phyloP scores from a whole-genome alignment of 2,329 filamentous ascomycete species.

The Nigrospora osmanthi region DNA sequence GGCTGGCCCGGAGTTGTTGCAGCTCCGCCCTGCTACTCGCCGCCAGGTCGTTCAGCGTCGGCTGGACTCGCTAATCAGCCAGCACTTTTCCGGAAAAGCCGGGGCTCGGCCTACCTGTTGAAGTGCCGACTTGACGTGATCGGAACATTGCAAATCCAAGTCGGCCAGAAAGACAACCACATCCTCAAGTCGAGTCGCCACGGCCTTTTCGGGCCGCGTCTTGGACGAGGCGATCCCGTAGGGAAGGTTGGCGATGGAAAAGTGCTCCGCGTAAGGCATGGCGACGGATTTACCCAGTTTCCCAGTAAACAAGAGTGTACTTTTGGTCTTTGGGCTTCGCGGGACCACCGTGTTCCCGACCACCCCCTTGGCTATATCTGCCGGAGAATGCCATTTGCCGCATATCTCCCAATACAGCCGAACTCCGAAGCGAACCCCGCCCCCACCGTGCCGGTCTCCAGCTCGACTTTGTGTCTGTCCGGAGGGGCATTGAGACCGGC shows the following conservation, averaged over 20 bases:
- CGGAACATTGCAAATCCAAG: conserved; percentile 19
- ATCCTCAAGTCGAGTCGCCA: conserved; percentile 42
- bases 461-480: too few species aligned
- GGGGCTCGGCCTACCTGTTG: conserved; percentile 5
- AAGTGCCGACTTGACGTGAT: conserved; percentile 6
- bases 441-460: conserved; percentile 3
- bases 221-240: conserved; percentile 41
- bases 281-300: not conserved
- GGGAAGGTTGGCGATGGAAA: conserved; percentile 44
- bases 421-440: not conserved
- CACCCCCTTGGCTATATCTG: too few species aligned
- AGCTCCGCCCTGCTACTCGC: conserved; percentile 7
- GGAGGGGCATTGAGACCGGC: too few species aligned
- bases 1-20: conserved; percentile 8
- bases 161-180: conserved; percentile 43
- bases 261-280: conserved; percentile 27
- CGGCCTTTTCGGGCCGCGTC: conserved; percentile 27
- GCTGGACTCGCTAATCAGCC: conserved; percentile 1
- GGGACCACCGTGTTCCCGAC: too few species aligned
- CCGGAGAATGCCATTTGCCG: too few species aligned
- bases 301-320: too few species aligned
- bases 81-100: not conserved
- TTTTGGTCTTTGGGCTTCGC: too few species aligned
- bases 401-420: too few species aligned
- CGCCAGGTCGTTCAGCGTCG: conserved; percentile 13